Evolutionary conservation across 176 grass and related monocot genomes (phyloP).

Genomic region (Canna indica): DNA sequence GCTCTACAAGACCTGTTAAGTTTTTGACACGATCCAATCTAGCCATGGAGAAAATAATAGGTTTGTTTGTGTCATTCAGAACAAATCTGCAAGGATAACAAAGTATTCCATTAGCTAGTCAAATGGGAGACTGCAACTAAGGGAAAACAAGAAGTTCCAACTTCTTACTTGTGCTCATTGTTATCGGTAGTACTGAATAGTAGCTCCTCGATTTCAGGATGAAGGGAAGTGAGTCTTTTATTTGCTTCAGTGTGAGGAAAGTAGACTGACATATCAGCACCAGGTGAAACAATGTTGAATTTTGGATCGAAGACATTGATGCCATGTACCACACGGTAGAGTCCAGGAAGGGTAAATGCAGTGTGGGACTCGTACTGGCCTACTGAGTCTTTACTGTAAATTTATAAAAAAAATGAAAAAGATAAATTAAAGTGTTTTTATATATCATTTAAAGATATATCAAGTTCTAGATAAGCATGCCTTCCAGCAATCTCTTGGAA

Average conservation of each 20-base stretch:
- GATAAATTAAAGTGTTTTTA: neutral
- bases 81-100: conserved; percentile 41
- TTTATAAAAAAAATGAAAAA: neutral
- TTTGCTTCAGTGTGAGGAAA: conserved; percentile 67
- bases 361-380: conserved; percentile 90
- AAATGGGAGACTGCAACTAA: neutral
- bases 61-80: conserved; percentile 77
- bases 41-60: conserved; percentile 98
- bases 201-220: conserved; percentile 91
- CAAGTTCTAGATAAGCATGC: conserved; percentile 7
- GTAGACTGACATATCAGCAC: conserved; percentile 91
- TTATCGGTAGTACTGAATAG: conserved; percentile 75
- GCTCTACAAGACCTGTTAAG: conserved; percentile 92
- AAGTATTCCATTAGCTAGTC: conserved; percentile 7
- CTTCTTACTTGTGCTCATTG: conserved; percentile 26
- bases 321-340: conserved; percentile 92
- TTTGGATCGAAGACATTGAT: conserved; percentile 96
- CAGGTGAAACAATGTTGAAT: conserved; percentile 98
- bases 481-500: conserved; percentile 99
- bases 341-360: conserved; percentile 83
- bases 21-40: conserved; percentile 94
- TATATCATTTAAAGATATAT: neutral
- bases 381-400: conserved; percentile 74
- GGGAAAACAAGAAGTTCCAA: neutral
- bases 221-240: conserved; percentile 71